Evolutionary conservation across 768 basidiomycete genomes (phyloP), one percentile per base, ranked within the genome.

Genomic region (Sistotremastrum suecicum): DNA sequence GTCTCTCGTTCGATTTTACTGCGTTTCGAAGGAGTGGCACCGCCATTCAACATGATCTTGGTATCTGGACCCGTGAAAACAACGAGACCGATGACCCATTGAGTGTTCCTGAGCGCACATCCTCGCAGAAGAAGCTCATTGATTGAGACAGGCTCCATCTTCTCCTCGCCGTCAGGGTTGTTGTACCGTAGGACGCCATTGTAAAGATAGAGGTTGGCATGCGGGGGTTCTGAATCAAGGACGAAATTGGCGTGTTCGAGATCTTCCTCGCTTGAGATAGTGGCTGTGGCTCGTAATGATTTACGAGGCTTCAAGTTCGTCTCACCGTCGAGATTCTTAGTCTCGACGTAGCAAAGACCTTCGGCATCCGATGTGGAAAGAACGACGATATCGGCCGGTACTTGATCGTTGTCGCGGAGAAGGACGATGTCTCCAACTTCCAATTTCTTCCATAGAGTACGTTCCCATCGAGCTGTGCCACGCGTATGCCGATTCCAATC

Each of bases 1-100:
- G 94, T 98, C 69, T 98, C 94, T 66, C 79, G 85, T 67, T 97
- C 91, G 58, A 98, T 97, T 71, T 92, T 98, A 56, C 83, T 87
- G 48, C 88, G 82, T 58, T 98, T 98, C n/a, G 85, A 89, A 1
- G 92, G 91, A 1, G 90, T 97, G 9, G 80, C 82, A 12, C 92
- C 91, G 34, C 87, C 86, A 52, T 92, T 92, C 48, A 89, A 64
- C 76, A 88, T 85, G 54, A 90, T 90, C 71, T 87, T 89, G 37
- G 87, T 85, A 63, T 97, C 92, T 1, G 78, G 74, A 36, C 92
- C 92, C 0, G 92, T 97, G 63, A 89, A 97, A 29, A 81, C 81
- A 8, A 95, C 91, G n/a, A 97, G 61, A 4, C 89, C 91, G 50
- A 97, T 84, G 42, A 91, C 73, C 92, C 92, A 97, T 33, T 76